Evolutionary conservation across 108 stramenopile species (phyloP).

Genomic region (Aurantiochytrium sp.): DNA sequence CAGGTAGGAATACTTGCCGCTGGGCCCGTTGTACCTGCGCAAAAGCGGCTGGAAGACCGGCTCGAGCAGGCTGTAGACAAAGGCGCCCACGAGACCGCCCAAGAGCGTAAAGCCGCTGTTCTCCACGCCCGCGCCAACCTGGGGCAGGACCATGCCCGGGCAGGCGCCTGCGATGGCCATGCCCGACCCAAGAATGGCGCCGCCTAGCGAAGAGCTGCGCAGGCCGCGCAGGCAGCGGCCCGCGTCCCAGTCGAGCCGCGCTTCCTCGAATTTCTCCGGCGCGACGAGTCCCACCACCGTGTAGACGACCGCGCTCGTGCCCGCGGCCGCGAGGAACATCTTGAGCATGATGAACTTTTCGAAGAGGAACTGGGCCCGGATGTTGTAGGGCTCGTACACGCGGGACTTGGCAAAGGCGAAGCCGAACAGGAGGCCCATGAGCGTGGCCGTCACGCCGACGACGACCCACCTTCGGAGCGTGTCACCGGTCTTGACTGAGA

Average conservation of each 20-base stretch:
- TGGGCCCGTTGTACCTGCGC: not conserved
- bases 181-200: not conserved
- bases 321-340: conserved; percentile 22
- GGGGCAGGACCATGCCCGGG: conserved; percentile 27
- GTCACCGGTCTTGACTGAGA: too few species aligned
- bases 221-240: not conserved
- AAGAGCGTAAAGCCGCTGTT: not conserved
- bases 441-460: not conserved
- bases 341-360: conserved; percentile 24
- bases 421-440: not conserved
- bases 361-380: conserved; percentile 19
- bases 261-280: not conserved
- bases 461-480: not conserved
- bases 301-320: not conserved
- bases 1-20: not conserved
- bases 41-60: not conserved
- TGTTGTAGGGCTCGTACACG: not conserved
- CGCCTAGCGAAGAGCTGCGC: not conserved
- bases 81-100: not conserved
- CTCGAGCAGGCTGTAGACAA: not conserved
- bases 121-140: conserved; percentile 11
- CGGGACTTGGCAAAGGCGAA: not conserved
- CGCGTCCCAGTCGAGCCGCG: not conserved
- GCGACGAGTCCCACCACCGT: not conserved
- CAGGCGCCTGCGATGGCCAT: conserved; percentile 6